These are phyloP conservation scores for Leishmania guyanensis DNA, from an alignment of 208 protist genomes.

Conservation along the genomic window DNA sequence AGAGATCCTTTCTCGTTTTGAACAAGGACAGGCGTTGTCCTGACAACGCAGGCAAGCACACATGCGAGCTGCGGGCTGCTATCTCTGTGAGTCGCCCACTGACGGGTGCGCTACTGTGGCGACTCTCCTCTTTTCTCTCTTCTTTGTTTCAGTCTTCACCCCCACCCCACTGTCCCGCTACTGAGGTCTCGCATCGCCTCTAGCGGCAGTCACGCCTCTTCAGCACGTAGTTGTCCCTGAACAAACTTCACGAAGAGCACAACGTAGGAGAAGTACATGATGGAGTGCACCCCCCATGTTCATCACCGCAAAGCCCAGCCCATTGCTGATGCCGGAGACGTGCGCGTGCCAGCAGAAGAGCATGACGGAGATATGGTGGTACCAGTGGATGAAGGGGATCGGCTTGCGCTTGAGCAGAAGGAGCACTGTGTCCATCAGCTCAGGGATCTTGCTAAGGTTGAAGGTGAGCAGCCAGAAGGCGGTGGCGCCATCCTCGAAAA, in stretches of 20 bases:
- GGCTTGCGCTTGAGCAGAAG: constrained; percentile 81
- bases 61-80: background rate
- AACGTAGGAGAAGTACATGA: constrained; percentile 95
- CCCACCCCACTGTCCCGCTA: background rate
- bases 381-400: constrained; percentile 89
- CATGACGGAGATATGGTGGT: constrained; percentile 93
- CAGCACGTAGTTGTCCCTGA: constrained; percentile 46
- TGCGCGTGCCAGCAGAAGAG: constrained; percentile 91
- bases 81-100: background rate
- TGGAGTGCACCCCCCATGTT: constrained; percentile 92
- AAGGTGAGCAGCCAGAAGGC: constrained; percentile 78
- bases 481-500: constrained; percentile 48
- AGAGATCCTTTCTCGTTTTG: background rate
- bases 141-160: background rate
- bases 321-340: constrained; percentile 45
- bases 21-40: background rate
- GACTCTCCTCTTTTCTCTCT: background rate
- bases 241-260: constrained; percentile 90
- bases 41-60: background rate
- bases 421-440: constrained; percentile 86
- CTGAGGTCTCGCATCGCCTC: background rate
- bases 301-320: constrained; percentile 88
- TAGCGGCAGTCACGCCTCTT: constrained; percentile 18
- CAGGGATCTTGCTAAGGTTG: constrained; percentile 78
- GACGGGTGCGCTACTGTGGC: background rate